A percentile compares a stretch with the other conserved stretches of the same genome.
These are phyloP conservation scores for Effrenium voratum DNA, from an alignment of 73 alveolate species.

Conservation along the genomic window DNA sequence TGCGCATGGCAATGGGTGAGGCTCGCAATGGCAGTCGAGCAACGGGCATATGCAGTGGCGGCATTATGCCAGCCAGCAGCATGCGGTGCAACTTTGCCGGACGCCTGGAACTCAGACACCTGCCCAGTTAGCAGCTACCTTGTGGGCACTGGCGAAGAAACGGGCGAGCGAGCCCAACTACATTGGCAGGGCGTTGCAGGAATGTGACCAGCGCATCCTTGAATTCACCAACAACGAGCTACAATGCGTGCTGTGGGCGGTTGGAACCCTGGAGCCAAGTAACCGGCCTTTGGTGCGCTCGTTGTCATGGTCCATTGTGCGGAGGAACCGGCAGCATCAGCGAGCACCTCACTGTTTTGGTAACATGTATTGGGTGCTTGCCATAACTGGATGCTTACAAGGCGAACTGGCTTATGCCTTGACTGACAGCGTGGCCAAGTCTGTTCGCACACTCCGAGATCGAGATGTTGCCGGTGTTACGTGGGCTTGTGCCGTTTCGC, in stretches of 20 bases:
- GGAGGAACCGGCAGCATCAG: not conserved
- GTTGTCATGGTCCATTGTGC: not conserved
- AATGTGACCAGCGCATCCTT: not conserved
- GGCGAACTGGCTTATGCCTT: not conserved
- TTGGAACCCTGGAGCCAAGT: not conserved
- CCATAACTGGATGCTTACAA: not conserved
- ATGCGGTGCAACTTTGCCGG: no score
- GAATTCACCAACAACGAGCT: conserved; percentile 16
- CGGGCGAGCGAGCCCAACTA: no score
- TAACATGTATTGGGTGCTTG: conserved; percentile 30
- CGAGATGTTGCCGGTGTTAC: conserved; percentile 36
- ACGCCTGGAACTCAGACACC: no score
- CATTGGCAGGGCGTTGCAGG: not conserved
- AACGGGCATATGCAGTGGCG: not conserved
- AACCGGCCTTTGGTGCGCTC: not conserved
- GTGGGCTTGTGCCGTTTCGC: conserved; percentile 40
- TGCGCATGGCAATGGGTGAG: no score
- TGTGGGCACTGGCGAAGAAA: conserved; percentile 33
- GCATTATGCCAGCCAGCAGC: not conserved
- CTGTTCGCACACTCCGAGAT: not conserved
- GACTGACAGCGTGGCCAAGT: not conserved
- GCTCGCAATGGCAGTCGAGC: not conserved
- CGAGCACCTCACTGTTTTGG: not conserved
- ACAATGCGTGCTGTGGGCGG: conserved; percentile 59
- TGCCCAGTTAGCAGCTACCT: not conserved